phyloP scores from a whole-genome alignment of 1,284 basidiomycete genomes.

The Apiotrichum gracile region DNA sequence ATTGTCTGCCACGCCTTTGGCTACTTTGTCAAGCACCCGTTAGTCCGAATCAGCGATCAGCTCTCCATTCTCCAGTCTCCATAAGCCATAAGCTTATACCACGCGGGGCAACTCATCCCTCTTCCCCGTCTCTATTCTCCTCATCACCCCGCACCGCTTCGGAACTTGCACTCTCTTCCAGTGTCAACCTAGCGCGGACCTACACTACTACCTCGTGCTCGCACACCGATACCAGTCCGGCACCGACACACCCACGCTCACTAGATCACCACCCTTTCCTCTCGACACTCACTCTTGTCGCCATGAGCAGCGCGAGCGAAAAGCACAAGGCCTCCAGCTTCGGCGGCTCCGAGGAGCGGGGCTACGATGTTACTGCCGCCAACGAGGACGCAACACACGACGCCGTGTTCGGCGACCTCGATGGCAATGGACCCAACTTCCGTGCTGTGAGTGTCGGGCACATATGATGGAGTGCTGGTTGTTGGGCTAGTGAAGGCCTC shows the following conservation, averaged over 20 bases:
- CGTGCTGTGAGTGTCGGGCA: constrained; percentile 12
- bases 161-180: not conserved
- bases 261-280: not conserved
- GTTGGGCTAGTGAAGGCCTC: too few species aligned
- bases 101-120: not conserved
- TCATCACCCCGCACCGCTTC: not conserved
- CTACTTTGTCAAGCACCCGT: too few species aligned
- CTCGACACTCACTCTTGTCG: not conserved
- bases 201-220: not conserved
- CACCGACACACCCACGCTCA: not conserved
- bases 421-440: constrained; percentile 22
- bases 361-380: not conserved
- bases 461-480: too few species aligned
- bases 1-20: too few species aligned
- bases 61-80: too few species aligned
- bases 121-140: not conserved
- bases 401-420: constrained; percentile 24
- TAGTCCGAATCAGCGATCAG: too few species aligned
- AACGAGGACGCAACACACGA: constrained; percentile 4
- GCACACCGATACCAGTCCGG: too few species aligned
- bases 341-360: not conserved
- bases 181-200: not conserved
- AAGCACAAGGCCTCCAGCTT: not conserved
- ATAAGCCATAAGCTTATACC: not conserved
- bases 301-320: not conserved